Evolutionary conservation across 2,329 filamentous ascomycete genomes (phyloP).

Genomic region (Claviceps sp.): DNA sequence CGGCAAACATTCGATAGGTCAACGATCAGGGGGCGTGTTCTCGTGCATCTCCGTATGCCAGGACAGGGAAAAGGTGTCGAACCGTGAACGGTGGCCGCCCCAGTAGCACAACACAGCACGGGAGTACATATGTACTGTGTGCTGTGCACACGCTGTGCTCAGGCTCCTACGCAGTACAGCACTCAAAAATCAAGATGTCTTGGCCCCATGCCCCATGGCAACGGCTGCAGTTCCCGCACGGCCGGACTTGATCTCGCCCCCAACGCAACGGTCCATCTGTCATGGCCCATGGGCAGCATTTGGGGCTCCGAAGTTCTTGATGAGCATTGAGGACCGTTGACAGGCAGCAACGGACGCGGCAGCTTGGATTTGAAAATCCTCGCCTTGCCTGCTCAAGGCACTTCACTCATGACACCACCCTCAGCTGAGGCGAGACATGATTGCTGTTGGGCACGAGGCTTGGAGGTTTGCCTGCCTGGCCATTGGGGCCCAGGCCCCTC

Average conservation of each 20-base stretch:
- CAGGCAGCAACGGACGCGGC: not conserved
- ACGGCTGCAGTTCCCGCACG: slow-evolving; percentile 8
- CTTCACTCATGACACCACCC: not conserved
- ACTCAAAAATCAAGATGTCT: slow-evolving; percentile 1
- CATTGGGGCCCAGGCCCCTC: not conserved
- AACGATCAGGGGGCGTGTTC: slow-evolving; percentile 3
- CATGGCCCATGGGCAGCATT: slow-evolving; percentile 5
- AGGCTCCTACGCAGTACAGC: slow-evolving; percentile 4
- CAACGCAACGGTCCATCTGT: slow-evolving; percentile 11
- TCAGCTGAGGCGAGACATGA: not conserved
- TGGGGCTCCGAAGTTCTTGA: slow-evolving; percentile 13
- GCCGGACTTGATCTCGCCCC: slow-evolving; percentile 12
- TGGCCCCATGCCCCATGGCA: slow-evolving; percentile 6
- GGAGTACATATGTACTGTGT: not conserved
- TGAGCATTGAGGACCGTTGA: not conserved
- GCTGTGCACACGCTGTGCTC: not conserved
- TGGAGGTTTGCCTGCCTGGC: not conserved
- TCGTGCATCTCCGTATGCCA: not conserved
- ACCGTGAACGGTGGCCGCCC: slow-evolving; percentile 2
- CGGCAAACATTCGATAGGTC: slow-evolving; percentile 20
- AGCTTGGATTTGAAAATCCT: not conserved
- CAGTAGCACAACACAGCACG: not conserved
- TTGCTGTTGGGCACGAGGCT: not conserved
- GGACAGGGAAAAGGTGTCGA: not conserved
- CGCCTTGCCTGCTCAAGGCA: slow-evolving; percentile 1